Base-by-base conservation (phyloP, 1,284 basidiomycete species). In the Pseudozyma tsukubaensis region DNA sequence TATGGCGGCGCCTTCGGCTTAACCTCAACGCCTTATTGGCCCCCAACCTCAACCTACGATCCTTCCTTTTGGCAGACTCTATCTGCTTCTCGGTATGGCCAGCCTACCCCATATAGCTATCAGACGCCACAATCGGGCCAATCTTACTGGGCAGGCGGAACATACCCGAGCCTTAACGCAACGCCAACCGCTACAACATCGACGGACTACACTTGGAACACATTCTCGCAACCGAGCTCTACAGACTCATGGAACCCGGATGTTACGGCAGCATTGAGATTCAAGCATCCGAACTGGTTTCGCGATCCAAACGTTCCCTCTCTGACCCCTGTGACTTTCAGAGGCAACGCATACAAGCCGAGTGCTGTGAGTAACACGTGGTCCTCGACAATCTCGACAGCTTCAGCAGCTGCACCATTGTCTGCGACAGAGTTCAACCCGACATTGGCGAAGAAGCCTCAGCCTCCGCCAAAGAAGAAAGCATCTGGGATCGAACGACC, bases 281-380 rank as follows among this genome's bases (percentile, higher is more conserved):
- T 59, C 32, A 69, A 50, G 66, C 66, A 69, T 56, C 52, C 56
- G 0, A 69, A 69, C 21, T 63, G 66, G 66, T 49, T 50, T 6
- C 60, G 56, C 10, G 60, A 55, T 19, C 16, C 39, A n/a, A 14
- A 24, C 19, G 8, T 36, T 2, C 35, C 51, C 3, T 8, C 52
- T 19, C 10, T 52, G 3, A 14, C 32, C 5, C 45, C 61, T 0
- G 11, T 37, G 14, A 19, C 3, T 18, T 9, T 18, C 29, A n/a
- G 9, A 7, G 16, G 10, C 7, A 43, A 43, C 19, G 4, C 1
- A n/a, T n/a, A 8, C 45, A 14, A 44, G 24, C 44, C 24, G 9
- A 11, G 9, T 32, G 14, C 7, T 9, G 16, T 13, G 19, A 42
- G 21, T 10, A 7, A 52, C 39, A n/a, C n/a, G n/a, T 10, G 13